phyloP scores from a whole-genome alignment of 352 stramenopile genomes.

The Pythium insidiosum region DNA sequence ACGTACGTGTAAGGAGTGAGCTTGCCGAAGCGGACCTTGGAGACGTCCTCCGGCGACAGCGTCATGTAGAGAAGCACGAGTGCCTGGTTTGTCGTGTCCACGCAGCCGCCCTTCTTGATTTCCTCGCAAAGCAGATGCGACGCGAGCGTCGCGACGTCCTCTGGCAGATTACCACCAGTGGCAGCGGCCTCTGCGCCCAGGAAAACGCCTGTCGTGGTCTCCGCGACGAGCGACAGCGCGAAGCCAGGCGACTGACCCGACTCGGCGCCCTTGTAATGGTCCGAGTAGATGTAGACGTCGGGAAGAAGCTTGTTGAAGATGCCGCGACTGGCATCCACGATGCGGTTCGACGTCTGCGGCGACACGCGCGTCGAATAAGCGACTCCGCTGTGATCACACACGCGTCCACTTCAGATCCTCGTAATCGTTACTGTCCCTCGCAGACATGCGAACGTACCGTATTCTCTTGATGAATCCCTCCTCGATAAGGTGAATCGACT shows the following conservation, averaged over 20 bases:
- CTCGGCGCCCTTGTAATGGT: conserved; percentile 94
- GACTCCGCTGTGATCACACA: conserved; percentile 59
- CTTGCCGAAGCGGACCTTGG: conserved; percentile 88
- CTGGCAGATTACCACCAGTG: conserved; percentile 83
- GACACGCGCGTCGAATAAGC: conserved; percentile 96
- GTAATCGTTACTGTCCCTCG: background rate
- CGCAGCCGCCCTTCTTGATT: conserved; percentile 90
- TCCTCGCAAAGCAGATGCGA: conserved; percentile 96
- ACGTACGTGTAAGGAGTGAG: conserved; percentile 78
- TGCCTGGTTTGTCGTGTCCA: conserved; percentile 94
- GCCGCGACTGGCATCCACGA: conserved; percentile 93
- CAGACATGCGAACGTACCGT: conserved; percentile 27
- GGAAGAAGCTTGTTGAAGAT: conserved; percentile 98
- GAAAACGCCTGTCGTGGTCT: conserved; percentile 96
- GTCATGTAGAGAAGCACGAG: conserved; percentile 97
- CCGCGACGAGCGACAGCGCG: conserved; percentile 91
- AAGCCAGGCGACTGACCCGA: conserved; percentile 89
- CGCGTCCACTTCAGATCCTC: background rate
- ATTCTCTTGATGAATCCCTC: conserved; percentile 98
- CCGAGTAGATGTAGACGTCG: conserved; percentile 99
- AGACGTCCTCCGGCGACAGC: conserved; percentile 97
- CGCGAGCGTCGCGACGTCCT: conserved; percentile 93
- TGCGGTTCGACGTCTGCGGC: conserved; percentile 95
- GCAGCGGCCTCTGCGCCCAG: conserved; percentile 90
- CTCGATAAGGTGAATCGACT: conserved; percentile 93